Evolutionary conservation across 305 asterid genomes (phyloP).

Genomic region (Fraxinus paxiana): DNA sequence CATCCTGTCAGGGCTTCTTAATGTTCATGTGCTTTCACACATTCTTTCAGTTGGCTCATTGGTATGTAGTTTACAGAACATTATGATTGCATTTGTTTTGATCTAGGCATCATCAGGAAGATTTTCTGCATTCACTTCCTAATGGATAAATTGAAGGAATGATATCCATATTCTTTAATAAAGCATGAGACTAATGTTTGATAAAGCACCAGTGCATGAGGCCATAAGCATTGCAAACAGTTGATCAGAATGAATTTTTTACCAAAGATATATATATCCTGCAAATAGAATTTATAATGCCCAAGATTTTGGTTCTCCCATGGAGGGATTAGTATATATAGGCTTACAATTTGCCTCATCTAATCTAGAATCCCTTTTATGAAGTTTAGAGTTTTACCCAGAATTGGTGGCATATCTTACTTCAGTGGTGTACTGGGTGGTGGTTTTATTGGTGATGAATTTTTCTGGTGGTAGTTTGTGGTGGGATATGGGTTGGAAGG

Average conservation of each 20-base stretch:
- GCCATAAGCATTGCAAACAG: not conserved
- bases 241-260: not conserved
- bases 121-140: not conserved
- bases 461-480: not conserved
- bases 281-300: not conserved
- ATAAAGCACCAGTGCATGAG: not conserved
- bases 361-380: not conserved
- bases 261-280: not conserved
- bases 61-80: conserved; percentile 35
- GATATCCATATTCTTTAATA: not conserved
- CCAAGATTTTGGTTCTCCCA: not conserved
- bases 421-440: not conserved
- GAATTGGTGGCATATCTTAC: not conserved
- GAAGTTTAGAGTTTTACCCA: not conserved
- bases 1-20: conserved; percentile 64
- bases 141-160: not conserved
- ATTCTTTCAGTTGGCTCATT: conserved; percentile 60
- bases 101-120: not conserved
- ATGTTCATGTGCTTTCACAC: conserved; percentile 52
- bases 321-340: not conserved
- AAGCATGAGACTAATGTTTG: not conserved
- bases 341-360: not conserved
- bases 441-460: not conserved
- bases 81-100: conserved; percentile 8
- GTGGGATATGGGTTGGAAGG: not conserved